Percentiles rank a stretch among this genome's conserved stretches.
These are phyloP conservation scores for Glycine tomentella DNA, from an alignment of 306 rosid species.

Conservation along the genomic window DNA sequence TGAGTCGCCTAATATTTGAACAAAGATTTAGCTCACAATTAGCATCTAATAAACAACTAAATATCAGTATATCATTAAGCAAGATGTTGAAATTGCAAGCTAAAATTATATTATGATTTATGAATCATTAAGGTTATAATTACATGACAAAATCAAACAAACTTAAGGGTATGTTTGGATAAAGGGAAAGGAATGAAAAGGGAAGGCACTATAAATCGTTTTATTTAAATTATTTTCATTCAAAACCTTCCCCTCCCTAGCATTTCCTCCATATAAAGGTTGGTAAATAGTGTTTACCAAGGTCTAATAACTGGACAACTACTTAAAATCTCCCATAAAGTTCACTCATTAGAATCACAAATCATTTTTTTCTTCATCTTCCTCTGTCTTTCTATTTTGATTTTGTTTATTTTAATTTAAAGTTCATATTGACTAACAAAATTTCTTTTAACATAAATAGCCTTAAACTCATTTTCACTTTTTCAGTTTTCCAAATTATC, in stretches of 20 bases:
- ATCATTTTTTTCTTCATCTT: not conserved
- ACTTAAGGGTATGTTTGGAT: not conserved
- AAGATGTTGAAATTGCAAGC: conserved; percentile 26
- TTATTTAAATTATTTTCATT: conserved; percentile 4
- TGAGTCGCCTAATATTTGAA: conserved; percentile 72
- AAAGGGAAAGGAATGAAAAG: not conserved
- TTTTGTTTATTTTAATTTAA: not conserved
- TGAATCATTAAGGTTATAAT: conserved; percentile 29
- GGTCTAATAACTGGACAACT: not conserved
- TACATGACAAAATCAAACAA: conserved; percentile 28
- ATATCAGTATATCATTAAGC: not conserved
- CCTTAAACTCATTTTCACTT: conserved; percentile 27
- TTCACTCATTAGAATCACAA: not conserved
- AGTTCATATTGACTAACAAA: conserved; percentile 17
- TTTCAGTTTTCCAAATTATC: conserved; percentile 13
- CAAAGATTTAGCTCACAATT: conserved; percentile 32
- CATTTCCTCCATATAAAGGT: not conserved
- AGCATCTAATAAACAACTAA: conserved; percentile 34
- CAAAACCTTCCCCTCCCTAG: conserved; percentile 6
- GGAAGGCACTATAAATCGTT: conserved; percentile 10
- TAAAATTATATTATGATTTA: not conserved
- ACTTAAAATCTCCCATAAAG: conserved; percentile 8
- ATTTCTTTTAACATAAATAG: conserved; percentile 14
- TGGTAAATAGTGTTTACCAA: conserved; percentile 15
- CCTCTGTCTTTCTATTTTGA: not conserved